Base-by-base conservation (phyloP, 306 rosid genomes). In the Spatholobus suberectus region DNA sequence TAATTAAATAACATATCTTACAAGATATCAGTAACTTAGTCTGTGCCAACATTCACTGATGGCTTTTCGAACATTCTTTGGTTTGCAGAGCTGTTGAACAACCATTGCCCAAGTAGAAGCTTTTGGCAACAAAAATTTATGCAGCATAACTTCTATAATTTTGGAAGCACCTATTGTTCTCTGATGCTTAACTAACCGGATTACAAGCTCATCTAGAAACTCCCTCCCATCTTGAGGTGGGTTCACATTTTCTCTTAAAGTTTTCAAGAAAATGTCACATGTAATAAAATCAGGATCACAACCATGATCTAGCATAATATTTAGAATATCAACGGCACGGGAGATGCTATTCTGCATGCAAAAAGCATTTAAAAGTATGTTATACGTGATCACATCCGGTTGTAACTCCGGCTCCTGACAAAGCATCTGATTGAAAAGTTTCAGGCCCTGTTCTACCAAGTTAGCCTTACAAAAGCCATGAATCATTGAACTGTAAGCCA, bases 401-500 rank as follows among this genome's bases (percentile, higher is more conserved):
- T 78, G 94, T 74, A 90, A 81, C 49, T 82, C 84, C 0, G 89
- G 87, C 68, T 72, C 95, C 58, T 79, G 93, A 89, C 81, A 93
- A 69, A 89, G 94, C 99, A 93, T 92, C 82, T 92, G 94, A 70
- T 93, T 68, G 84, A 95, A 95, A 82, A 95, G 96, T 81, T 90
- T 89, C 89, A 93, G 49, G 62, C 99, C 97, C 84, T 91, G 90
- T 55, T 89, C 99, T 55, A 92, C 86, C 74, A 81, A 87, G 69
- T 90, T 88, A 57, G 90, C 87, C 55, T 87, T 90, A 82, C 99
- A 96, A 63, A 93, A 91, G 66, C 98, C 97, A 73, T 91, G 90
- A 90, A 96, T 96, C 97, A 96, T 88, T 62, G 97, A 93, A 85
- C 94, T 96, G 85, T 92, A 96, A 80, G 94, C 93, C 87, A 96